These are phyloP conservation scores for Aspergillus pseudoviridinutans DNA, from an alignment of 2,329 filamentous ascomycete genomes.

Conservation along the genomic window DNA sequence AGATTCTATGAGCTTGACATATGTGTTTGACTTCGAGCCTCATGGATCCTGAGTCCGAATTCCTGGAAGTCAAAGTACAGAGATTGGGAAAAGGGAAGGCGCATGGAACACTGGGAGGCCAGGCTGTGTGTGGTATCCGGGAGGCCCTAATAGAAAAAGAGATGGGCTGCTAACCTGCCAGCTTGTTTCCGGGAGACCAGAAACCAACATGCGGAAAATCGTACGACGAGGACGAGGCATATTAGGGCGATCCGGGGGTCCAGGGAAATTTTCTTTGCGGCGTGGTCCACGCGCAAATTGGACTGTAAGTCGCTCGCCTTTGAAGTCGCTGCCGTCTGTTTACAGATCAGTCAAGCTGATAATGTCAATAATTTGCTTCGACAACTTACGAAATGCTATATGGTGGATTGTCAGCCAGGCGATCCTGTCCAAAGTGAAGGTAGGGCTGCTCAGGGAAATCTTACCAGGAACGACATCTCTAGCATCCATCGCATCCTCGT, in stretches of 20 bases:
- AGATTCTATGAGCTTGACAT: neutral
- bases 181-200: constrained; percentile 97
- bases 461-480: constrained; percentile 96
- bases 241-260: constrained; percentile 58
- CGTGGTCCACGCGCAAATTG: constrained; percentile 93
- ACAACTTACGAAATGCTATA: constrained; percentile 55
- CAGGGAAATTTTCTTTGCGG: constrained; percentile 61
- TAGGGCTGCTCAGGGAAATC: constrained; percentile 26
- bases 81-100: constrained; percentile 13
- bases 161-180: constrained; percentile 88
- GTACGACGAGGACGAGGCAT: constrained; percentile 85
- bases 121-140: constrained; percentile 15
- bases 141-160: constrained; percentile 28
- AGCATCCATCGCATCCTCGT: constrained; percentile 97
- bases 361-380: constrained; percentile 54
- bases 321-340: constrained; percentile 92
- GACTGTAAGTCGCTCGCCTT: constrained; percentile 94
- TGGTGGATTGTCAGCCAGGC: constrained; percentile 17
- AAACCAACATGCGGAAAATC: constrained; percentile 93
- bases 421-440: constrained; percentile 4
- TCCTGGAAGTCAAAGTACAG: constrained; percentile 3
- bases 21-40: neutral
- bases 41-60: neutral
- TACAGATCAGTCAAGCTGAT: constrained; percentile 26
- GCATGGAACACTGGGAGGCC: constrained; percentile 11